Base-by-base conservation (phyloP, 768 basidiomycete species). In the Lyophyllum semitale region DNA sequence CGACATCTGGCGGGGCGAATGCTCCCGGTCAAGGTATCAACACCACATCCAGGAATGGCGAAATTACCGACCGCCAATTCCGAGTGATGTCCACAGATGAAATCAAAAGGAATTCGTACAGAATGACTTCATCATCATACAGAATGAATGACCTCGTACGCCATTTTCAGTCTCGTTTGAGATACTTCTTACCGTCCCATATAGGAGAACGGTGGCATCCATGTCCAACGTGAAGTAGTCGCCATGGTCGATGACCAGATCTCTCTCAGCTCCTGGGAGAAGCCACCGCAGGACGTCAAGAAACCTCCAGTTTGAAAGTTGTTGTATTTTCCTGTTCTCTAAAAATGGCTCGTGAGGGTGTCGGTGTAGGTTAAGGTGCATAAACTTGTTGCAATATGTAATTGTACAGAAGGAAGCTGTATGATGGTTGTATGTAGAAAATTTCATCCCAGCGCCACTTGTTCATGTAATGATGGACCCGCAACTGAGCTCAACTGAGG, bases 141-240 rank as follows among this genome's bases (percentile, higher is more conserved):
- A 33, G 59, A 27, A 61, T 61, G 54, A 26, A 58, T 2, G 50
- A 48, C 43, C 25, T 61, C 20, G 62, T 61, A 25, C 48, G 40
- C 26, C 20, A 25, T 18, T 20, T 29, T 18, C 9, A 38, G 11
- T 30, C 1, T 23, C 26, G 29, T 18, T 26, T 25, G 3, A 32
- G 9, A 25, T 2, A 18, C 4, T 46, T 25, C 40, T 51, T 15
- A 59, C 23, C n/a, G 17, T n/a, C 12, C 17, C 13, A 17, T 17
- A n/a, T 29, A 54, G 60, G 58, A 62, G 13, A 45, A 37, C 25
- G 51, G 51, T 8, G 60, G 57, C 13, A 50, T 62, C 20, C 58
- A 54, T 48, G 32, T 62, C 12, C 60, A 62, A 27, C 58, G 58
- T 12, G 60, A 62, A 20, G 58, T 62, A 12, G 58, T 61, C 1